Percentiles rank a stretch among this genome's conserved stretches.
Evolutionary conservation across 345 rosid genomes (phyloP).

Genomic region (Aquilaria sinensis): DNA sequence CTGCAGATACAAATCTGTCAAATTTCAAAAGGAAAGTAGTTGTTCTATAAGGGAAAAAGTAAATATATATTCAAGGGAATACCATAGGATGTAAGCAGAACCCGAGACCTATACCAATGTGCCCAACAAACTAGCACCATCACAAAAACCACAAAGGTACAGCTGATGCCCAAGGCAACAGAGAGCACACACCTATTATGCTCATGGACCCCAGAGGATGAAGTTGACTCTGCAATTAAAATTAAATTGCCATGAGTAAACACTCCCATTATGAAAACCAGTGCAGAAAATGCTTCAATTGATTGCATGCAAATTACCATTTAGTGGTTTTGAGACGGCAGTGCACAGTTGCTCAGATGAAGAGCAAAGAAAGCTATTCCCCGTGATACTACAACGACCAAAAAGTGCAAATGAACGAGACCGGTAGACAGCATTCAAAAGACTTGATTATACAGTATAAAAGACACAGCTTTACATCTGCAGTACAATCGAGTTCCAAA

Average conservation of each 20-base stretch:
- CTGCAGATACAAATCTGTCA: constrained; percentile 28
- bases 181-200: constrained; percentile 61
- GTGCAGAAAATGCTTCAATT: constrained; percentile 2
- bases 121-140: constrained; percentile 67
- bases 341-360: constrained; percentile 43
- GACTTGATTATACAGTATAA: too few species aligned
- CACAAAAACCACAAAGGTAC: constrained; percentile 57
- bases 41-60: too few species aligned
- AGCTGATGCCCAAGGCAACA: constrained; percentile 56
- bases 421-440: too few species aligned
- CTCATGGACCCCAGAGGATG: constrained; percentile 26
- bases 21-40: too few species aligned
- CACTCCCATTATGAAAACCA: constrained; percentile 1
- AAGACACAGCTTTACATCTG: too few species aligned
- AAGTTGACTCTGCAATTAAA: constrained; percentile 35
- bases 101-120: constrained; percentile 73
- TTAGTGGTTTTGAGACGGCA: constrained; percentile 41
- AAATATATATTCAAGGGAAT: constrained; percentile 8
- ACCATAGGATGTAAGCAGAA: constrained; percentile 58
- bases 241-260: constrained; percentile 1
- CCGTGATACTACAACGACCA: constrained; percentile 39
- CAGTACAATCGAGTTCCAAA: too few species aligned
- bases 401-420: too few species aligned
- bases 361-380: constrained; percentile 73
- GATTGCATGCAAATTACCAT: constrained; percentile 39